Base-by-base conservation (phyloP, 208 protist species). In the Vickermania spadyakhi region DNA sequence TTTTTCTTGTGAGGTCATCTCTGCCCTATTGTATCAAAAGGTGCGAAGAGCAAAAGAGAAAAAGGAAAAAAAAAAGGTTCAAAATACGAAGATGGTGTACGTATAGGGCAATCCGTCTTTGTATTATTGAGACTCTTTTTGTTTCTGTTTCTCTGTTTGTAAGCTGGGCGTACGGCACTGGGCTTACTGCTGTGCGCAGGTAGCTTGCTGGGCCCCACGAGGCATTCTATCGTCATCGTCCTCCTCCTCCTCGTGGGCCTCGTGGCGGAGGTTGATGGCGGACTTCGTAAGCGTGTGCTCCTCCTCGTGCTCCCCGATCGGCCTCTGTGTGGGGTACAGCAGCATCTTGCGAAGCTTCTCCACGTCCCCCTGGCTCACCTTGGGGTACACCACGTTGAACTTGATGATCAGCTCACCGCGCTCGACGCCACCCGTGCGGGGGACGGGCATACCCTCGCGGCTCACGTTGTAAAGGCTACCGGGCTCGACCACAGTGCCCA, bases 381-480 rank as follows among this genome's bases (percentile, higher is more conserved):
- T 7, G 41, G 95, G 95, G 68, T 95, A 97, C 26, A 89, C 68
- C 13, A 98, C 89, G 53, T 81, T 70, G 77, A 98, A 96, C 58
- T 85, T 73, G 27, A 97, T 75, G 58, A 96, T 72, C 14, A 97
- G 75, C 67, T 95, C 82, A 49, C 94, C 94, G 14, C 81, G 76
- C 62, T 97, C 88, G 28, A 96, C 67, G 31, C 87, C 89, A 62
- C 87, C 89, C 4, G 84, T 95, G 64, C 84, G 72, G n/a, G 82
- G 73, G 7, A 93, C 66, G 0, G 96, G 96, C 93, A 98, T 97
- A 45, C 96, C 96, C 72, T 98, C 94, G 60, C 87, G 75, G 67
- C 64, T 56, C 42, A 97, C 81, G 68, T 69, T 77, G 73, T 89
- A 95, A 21, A 96, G 60, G 42, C 79, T 83, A 28, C 68, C 64